Base-by-base conservation (phyloP, 331 rosid species). In the Arachis monticola region DNA sequence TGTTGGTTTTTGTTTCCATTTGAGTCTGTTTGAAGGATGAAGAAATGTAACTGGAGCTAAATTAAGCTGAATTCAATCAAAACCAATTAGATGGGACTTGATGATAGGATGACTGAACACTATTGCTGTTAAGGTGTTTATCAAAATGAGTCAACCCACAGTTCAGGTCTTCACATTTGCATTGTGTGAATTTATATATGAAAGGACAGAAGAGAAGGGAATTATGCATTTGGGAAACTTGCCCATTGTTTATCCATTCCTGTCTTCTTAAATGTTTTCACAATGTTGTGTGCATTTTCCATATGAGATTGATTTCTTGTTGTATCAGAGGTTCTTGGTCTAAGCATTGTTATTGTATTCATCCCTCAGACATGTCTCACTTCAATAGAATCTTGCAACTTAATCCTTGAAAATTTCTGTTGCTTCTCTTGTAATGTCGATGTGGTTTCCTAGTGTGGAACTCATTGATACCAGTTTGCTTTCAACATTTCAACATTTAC, bases 1-100 rank as follows among this genome's bases (percentile, higher is more conserved):
- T 69, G 76, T 27, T 64, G 51, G 74, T 78, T 27, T 82, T 77
- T 64, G 67, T 73, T 72, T 57, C 69, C 50, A 13, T 48, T 48
- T 75, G 75, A 68, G 76, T 80, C 38, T 85, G 79, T 70, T 69
- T 84, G 67, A 71, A 84, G 73, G 58, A 81, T 75, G 46, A 78
- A 59, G 68, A 69, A 77, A 74, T 47, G 76, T 80, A 51, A 58
- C 64, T 81, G 42, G 60, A 65, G 78, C 71, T 40, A 81, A 73
- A 50, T 85, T 76, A 44, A 74, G 77, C 51, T 79, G 73, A 31
- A 69, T 69, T 63, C 69, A 75, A 70, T 69, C 76, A 78, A 73
- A 75, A 70, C 65, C 76, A 78, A 73, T 80, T 69, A 66, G 70
- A 51, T 53, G 47, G 48, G 78, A 53, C 70, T 75, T 8, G 31